phyloP scores from a whole-genome alignment of 202 grass and related monocot species.

The Setaria italica region DNA sequence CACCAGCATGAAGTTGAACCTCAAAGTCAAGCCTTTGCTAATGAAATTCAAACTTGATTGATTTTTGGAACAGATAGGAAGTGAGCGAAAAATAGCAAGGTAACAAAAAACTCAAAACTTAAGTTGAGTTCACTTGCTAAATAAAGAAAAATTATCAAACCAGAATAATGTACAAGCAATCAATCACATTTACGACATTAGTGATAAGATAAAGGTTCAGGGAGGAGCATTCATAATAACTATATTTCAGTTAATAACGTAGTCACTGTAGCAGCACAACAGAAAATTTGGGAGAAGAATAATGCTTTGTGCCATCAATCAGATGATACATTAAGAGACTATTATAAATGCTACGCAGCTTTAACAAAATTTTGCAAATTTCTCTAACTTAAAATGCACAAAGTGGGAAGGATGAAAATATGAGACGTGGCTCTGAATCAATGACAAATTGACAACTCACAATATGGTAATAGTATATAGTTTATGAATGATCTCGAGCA shows the following conservation, averaged over 20 bases:
- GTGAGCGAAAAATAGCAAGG: background rate
- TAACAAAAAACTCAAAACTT: background rate
- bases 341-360: background rate
- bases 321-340: background rate
- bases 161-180: background rate
- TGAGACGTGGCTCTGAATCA: constrained; percentile 63
- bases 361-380: background rate
- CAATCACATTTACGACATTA: background rate
- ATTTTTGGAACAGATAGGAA: constrained; percentile 14
- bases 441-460: constrained; percentile 47
- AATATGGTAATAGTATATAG: too few relatives aligned
- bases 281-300: background rate
- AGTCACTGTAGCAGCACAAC: background rate
- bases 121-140: background rate
- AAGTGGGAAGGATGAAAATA: background rate
- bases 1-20: background rate
- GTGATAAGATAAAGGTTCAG: background rate
- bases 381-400: too few relatives aligned
- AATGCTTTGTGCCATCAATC: constrained; percentile 13
- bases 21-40: background rate
- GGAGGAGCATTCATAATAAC: background rate
- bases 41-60: background rate
- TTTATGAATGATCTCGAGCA: background rate
- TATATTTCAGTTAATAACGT: background rate
- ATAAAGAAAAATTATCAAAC: constrained; percentile 4